Base-by-base conservation (phyloP, 179 eudicot species). In the Silene vulgaris region DNA sequence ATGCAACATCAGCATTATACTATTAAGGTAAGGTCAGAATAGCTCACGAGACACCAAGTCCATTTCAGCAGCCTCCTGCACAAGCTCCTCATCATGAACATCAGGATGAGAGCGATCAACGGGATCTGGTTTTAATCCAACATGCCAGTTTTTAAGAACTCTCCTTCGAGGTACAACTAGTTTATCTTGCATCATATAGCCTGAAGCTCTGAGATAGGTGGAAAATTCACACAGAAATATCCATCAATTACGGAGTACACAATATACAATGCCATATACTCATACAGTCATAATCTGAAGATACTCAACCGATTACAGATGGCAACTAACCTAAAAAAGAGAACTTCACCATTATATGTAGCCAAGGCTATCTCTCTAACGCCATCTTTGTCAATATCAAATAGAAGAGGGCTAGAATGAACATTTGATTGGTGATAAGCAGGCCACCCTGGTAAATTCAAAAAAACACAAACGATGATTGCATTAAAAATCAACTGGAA, bases 371-470 rank as follows among this genome's bases (percentile, higher is more conserved):
- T 88, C 85, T 96, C 99, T 85, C 99, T 87, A 74, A 86, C 90
- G 48, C 99, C 99, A 82, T 96, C 99, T 87, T 93, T 96, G 85
- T 96, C 97, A 85, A 96, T 90, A 77, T 96, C 99, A 80, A 87
- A 93, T 30, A 93, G 85, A 45, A 96, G 96, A 71, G 97, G 99
- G 83, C 96, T 96, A 63, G 97, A 81, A 86, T 96, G 99, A 74
- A 93, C 93, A 76, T 90, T 92, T 43, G 99, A 95, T 86, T 96
- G 97, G 80, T 96, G 99, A 86, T 86, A 96, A 83, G 97, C 99
- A 76, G 99, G 99, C 99, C 97, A 96, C 26, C 99, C 99, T 96
- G 80, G 80, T 75, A 74, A 86, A 76, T 83, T 29, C 50, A 21
- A 66, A 73, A 73, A 71, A 74, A 29, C 61, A 70, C 61, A 69